phyloP scores from a whole-genome alignment of 2,329 filamentous ascomycete species.

The Sclerotinia trifoliorum region DNA sequence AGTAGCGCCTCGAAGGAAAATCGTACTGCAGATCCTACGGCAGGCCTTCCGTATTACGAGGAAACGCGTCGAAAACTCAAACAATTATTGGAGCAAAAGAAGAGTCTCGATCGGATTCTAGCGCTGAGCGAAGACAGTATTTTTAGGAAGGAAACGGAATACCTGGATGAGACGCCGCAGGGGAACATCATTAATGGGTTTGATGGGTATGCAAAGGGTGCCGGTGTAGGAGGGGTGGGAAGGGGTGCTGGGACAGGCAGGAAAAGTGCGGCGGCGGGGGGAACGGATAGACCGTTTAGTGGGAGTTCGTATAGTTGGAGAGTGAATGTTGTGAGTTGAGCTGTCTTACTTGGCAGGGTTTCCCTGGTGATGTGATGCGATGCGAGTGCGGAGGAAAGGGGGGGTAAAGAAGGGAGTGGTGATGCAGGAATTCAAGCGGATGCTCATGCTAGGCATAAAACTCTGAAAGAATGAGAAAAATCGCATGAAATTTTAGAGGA shows the following conservation, averaged over 20 bases:
- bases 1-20: slow-evolving; percentile 42
- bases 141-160: slow-evolving; percentile 76
- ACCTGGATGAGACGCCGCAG: slow-evolving; percentile 83
- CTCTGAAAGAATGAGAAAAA: too few relatives aligned
- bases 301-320: slow-evolving; percentile 58
- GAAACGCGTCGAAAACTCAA: slow-evolving; percentile 66
- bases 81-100: slow-evolving; percentile 64
- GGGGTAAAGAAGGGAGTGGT: not conserved
- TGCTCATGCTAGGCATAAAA: not conserved
- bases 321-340: slow-evolving; percentile 42
- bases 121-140: slow-evolving; percentile 71
- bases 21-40: slow-evolving; percentile 46
- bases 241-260: slow-evolving; percentile 55
- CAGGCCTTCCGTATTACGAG: slow-evolving; percentile 66
- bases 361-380: not conserved
- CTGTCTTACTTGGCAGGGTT: not conserved
- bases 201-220: slow-evolving; percentile 96
- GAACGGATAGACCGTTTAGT: slow-evolving; percentile 70
- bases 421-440: not conserved
- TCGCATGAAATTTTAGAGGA: not conserved
- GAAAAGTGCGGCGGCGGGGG: slow-evolving; percentile 58
- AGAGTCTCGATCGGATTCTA: slow-evolving; percentile 42
- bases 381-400: too few relatives aligned
- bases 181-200: slow-evolving; percentile 98
- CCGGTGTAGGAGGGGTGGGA: slow-evolving; percentile 51